phyloP scores from a whole-genome alignment of 2,329 filamentous ascomycete species.

The Sclerotinia spermophila region DNA sequence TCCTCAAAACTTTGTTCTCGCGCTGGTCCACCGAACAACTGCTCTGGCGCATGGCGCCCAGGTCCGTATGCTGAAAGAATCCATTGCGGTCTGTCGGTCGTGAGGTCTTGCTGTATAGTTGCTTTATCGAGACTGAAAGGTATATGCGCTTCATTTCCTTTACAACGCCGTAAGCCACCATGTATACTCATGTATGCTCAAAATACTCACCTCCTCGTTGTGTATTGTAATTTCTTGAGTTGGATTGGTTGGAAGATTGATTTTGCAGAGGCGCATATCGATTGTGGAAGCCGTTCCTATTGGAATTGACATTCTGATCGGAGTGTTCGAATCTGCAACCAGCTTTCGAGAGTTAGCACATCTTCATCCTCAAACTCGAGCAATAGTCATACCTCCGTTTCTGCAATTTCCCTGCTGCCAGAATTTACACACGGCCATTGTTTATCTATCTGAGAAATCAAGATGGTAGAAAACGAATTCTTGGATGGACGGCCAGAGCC shows the following conservation, averaged over 20 bases:
- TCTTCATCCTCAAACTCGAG: neutral
- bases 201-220: slow-evolving; percentile 23
- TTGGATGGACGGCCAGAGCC: slow-evolving; percentile 4
- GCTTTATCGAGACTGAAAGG: slow-evolving; percentile 40
- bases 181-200: neutral
- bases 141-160: slow-evolving; percentile 14
- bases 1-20: slow-evolving; percentile 89
- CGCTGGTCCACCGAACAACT: slow-evolving; percentile 75
- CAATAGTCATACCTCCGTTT: slow-evolving; percentile 37
- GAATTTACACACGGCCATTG: slow-evolving; percentile 50
- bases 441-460: neutral
- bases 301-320: slow-evolving; percentile 33
- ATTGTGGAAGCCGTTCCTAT: slow-evolving; percentile 32
- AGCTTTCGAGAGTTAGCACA: slow-evolving; percentile 42
- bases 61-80: slow-evolving; percentile 84
- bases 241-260: slow-evolving; percentile 20
- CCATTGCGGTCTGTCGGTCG: slow-evolving; percentile 72
- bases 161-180: slow-evolving; percentile 6
- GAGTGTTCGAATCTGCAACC: slow-evolving; percentile 57
- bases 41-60: slow-evolving; percentile 69
- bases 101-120: slow-evolving; percentile 63
- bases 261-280: slow-evolving; percentile 36
- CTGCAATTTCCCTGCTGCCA: slow-evolving; percentile 63
- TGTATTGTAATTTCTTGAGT: slow-evolving; percentile 24
- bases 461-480: neutral